These are phyloP conservation scores for Anisodus acutangulus DNA, from an alignment of 257 asterid species.

Conservation along the genomic window DNA sequence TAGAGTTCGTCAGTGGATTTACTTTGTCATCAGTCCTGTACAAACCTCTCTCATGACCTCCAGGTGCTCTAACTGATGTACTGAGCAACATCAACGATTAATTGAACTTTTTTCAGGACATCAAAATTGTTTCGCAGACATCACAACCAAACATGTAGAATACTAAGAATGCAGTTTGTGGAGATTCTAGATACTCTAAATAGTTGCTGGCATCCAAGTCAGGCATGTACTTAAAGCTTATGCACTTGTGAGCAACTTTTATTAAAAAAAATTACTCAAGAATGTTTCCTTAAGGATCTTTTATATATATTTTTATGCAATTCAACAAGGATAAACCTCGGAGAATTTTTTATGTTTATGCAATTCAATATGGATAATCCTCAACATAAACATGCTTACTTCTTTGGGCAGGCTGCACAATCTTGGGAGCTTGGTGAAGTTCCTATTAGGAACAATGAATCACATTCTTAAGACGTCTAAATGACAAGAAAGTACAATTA, in stretches of 20 bases:
- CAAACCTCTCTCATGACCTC: conserved; percentile 44
- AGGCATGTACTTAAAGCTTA: not conserved
- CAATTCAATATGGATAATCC: conserved; percentile 18
- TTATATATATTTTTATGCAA: not conserved
- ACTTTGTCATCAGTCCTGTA: conserved; percentile 41
- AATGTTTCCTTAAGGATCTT: conserved; percentile 4
- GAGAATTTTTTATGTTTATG: not conserved
- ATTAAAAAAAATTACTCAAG: not conserved
- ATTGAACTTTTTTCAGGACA: conserved; percentile 5
- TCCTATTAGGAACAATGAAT: conserved; percentile 53
- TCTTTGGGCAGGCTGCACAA: conserved; percentile 50
- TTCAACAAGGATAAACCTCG: conserved; percentile 28
- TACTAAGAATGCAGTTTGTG: not conserved
- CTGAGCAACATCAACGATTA: conserved; percentile 32
- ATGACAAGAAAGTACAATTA: conserved; percentile 30
- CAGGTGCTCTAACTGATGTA: conserved; percentile 42
- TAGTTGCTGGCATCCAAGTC: not conserved
- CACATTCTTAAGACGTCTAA: conserved; percentile 29
- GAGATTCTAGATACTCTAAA: not conserved
- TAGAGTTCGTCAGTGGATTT: conserved; percentile 33
- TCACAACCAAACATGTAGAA: conserved; percentile 15
- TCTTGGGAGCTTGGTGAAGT: conserved; percentile 44
- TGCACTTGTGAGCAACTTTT: not conserved
- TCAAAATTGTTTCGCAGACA: not conserved
- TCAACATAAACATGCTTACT: conserved; percentile 49